Percentiles rank a stretch among this genome's conserved stretches.
These are phyloP conservation scores for Candida nitratophila DNA, from an alignment of 805 yeast genomes.

Conservation along the genomic window DNA sequence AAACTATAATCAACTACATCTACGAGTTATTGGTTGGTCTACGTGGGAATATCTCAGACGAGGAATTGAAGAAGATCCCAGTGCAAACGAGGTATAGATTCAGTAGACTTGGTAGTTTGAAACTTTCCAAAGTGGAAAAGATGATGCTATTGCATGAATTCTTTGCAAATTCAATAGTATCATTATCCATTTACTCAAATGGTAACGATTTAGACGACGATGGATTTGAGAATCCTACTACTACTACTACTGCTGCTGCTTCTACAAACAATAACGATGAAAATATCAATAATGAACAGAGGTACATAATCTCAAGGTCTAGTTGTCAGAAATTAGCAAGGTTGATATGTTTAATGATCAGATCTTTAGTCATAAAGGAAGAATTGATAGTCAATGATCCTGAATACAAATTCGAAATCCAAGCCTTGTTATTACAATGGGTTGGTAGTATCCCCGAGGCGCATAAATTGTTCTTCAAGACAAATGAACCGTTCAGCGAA, in stretches of 20 bases:
- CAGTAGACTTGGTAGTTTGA: slow-evolving; percentile 50
- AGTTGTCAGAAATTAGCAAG: slow-evolving; percentile 36
- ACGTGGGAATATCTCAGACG: slow-evolving; percentile 35
- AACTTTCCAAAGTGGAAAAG: slow-evolving; percentile 50
- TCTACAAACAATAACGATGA: too few species aligned
- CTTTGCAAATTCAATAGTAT: slow-evolving; percentile 46
- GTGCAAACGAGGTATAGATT: slow-evolving; percentile 26
- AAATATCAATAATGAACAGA: slow-evolving; percentile 11
- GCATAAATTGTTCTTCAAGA: slow-evolving; percentile 38
- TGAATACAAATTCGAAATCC: slow-evolving; percentile 54
- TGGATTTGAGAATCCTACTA: too few species aligned
- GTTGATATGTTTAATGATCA: slow-evolving; percentile 57
- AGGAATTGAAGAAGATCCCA: not conserved
- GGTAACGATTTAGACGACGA: slow-evolving; percentile 8
- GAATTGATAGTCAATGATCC: slow-evolving; percentile 37
- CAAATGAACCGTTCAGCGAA: slow-evolving; percentile 1
- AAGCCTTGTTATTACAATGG: slow-evolving; percentile 57
- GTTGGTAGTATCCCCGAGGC: slow-evolving; percentile 60
- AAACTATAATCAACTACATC: slow-evolving; percentile 52
- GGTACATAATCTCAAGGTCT: slow-evolving; percentile 25
- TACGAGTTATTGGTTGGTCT: slow-evolving; percentile 51
- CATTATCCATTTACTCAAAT: slow-evolving; percentile 24
- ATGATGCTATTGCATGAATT: slow-evolving; percentile 68
- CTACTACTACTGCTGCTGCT: too few species aligned
- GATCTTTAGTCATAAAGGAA: slow-evolving; percentile 38